A percentile compares a stretch with the other conserved stretches of the same genome.
Evolutionary conservation across 1,284 basidiomycete species (phyloP).

Genomic region (Phellopilus nigrolimitatus): DNA sequence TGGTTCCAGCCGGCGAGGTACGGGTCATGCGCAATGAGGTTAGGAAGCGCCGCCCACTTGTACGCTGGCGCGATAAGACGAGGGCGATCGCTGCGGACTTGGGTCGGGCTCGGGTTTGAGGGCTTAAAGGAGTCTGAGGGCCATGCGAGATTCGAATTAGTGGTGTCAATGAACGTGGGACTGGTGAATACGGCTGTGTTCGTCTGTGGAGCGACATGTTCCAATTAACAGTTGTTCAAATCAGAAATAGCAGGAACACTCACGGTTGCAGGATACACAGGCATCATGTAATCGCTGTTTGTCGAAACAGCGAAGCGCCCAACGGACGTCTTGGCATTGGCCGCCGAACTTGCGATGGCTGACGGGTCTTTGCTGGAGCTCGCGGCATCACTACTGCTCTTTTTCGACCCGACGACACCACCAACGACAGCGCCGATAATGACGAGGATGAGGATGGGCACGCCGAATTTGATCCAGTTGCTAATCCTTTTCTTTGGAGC

Average conservation of each 20-base stretch:
- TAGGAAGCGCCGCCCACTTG: conserved; percentile 85
- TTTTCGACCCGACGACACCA: conserved; percentile 63
- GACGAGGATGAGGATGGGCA: conserved; percentile 60
- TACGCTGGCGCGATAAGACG: conserved; percentile 88
- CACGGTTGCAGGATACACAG: conserved; percentile 84
- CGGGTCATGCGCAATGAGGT: conserved; percentile 79
- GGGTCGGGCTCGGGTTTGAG: conserved; percentile 50
- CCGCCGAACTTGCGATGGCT: conserved; percentile 45
- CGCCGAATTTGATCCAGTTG: conserved; percentile 63
- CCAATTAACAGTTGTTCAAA: background rate
- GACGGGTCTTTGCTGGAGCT: conserved; percentile 31
- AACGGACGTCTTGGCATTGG: conserved; percentile 55
- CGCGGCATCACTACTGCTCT: conserved; percentile 38
- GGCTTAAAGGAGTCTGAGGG: conserved; percentile 72
- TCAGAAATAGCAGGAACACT: conserved; percentile 31
- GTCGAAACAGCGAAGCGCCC: conserved; percentile 73
- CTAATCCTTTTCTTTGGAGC: conserved; percentile 33
- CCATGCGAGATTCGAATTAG: conserved; percentile 56
- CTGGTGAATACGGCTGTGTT: conserved; percentile 70
- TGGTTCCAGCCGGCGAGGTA: conserved; percentile 89
- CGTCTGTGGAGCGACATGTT: conserved; percentile 46
- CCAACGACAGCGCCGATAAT: conserved; percentile 77
- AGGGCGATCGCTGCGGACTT: conserved; percentile 76
- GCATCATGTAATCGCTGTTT: conserved; percentile 69
- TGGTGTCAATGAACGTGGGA: conserved; percentile 65